Base-by-base conservation (phyloP, 2,329 filamentous ascomycete genomes). In the Magnaporthiopsis incrustans region DNA sequence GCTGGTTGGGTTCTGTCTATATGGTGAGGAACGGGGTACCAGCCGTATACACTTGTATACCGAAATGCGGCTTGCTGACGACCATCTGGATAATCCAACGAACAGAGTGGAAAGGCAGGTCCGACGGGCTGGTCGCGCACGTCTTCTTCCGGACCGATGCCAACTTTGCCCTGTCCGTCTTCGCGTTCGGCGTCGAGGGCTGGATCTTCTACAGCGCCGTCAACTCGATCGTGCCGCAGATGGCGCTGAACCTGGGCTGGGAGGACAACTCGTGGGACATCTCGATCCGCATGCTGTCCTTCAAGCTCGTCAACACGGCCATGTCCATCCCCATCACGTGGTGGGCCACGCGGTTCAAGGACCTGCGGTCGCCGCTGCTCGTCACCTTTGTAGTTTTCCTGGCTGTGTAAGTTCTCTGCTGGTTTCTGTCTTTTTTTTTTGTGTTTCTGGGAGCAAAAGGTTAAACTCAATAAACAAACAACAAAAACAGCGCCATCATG, bases 121-220 rank as follows among this genome's bases (percentile, higher is more conserved):
- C 72, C 10, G 82, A 85, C 66, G 83, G 82, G 4, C 78, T 85
- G 11, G 74, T 85, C 0, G 81, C 82, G 0, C 82, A 85, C 67
- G 77, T 83, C 50, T 84, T 85, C 75, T 85, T 85, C 72, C 74
- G 72, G 35, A 72, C 75, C 1, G 81, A 82, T 15, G 57, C 78
- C 15, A 85, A 85, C 69, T 85, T 85, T 68, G 78, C 76, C 10
- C 77, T 84, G 4, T 78, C 82, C 2, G 77, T 81, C 12, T 83
- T 84, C 69, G 82, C 82, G 4, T 85, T 85, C 66, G 79, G 79
- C 3, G 80, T 85, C 44, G 82, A 85, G 71, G 82, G 82, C 18
- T 85, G 82, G 82, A 82, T 85, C 64, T 85, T 83, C 69, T 83
- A 82, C 71, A 78, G 76, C 64, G 81, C 81, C 2, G 79, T 83